Percentiles rank a stretch among this genome's conserved stretches.
Evolutionary conservation across 2,329 filamentous ascomycete genomes (phyloP).

Genomic region (Monosporascus sp.): DNA sequence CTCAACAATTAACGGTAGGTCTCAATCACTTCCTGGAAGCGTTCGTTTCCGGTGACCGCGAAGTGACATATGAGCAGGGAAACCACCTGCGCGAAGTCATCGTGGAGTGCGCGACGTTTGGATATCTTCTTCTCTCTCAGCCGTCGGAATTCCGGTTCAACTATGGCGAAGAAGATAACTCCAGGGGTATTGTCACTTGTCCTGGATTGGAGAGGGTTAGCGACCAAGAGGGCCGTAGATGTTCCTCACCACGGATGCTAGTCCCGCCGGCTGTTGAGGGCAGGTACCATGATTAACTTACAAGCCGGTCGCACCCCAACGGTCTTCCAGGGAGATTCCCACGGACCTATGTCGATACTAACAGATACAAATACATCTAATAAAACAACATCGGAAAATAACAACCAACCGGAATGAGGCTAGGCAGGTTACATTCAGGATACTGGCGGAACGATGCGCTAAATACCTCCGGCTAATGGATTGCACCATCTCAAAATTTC

Average conservation of each 20-base stretch:
- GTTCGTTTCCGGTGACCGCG: conserved; percentile 26
- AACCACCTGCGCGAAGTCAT: conserved; percentile 35
- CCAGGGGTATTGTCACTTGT: conserved; percentile 14
- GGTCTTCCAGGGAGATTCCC: too few species aligned
- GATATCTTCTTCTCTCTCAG: conserved; percentile 38
- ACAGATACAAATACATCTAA: too few species aligned
- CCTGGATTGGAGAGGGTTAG: conserved; percentile 20
- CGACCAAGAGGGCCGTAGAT: conserved; percentile 16
- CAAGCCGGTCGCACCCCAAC: background rate
- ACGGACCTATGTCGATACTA: too few species aligned
- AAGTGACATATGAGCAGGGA: conserved; percentile 27
- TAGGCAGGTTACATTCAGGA: too few species aligned
- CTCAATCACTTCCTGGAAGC: conserved; percentile 29
- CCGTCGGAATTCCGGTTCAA: conserved; percentile 32
- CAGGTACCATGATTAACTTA: background rate
- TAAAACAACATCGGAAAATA: too few species aligned
- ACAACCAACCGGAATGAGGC: too few species aligned
- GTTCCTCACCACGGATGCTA: conserved; percentile 9
- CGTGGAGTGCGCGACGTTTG: conserved; percentile 34
- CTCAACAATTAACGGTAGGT: conserved; percentile 24
- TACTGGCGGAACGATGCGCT: too few species aligned
- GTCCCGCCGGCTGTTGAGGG: conserved; percentile 11
- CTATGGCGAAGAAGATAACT: conserved; percentile 8
- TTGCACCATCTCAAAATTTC: too few species aligned
- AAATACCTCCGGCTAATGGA: too few species aligned